Evolutionary conservation across 2,329 filamentous ascomycete genomes (phyloP).

Genomic region (Chalaropsis thielavioides): DNA sequence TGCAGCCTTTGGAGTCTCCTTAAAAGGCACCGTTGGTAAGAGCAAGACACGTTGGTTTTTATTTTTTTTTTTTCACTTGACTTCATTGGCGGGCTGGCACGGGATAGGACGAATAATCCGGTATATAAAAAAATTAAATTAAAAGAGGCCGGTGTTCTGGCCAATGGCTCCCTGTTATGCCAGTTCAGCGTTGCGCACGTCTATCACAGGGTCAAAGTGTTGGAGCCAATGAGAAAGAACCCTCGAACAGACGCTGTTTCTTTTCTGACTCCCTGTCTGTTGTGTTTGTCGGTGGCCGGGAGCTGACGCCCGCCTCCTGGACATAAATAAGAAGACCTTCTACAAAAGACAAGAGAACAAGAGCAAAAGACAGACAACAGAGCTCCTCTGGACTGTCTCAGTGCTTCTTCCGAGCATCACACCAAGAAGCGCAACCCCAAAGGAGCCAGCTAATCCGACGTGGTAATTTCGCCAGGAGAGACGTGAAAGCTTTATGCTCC

Average conservation of each 20-base stretch:
- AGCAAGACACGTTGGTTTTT: too few relatives aligned
- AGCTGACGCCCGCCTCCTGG: too few relatives aligned
- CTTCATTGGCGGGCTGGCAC: too few relatives aligned
- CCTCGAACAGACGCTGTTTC: background rate
- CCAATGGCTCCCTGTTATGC: background rate
- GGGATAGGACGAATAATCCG: too few relatives aligned
- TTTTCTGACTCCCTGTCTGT: background rate
- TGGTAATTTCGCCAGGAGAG: conserved; percentile 4
- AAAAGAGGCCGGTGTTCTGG: background rate
- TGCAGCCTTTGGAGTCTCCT: too few relatives aligned
- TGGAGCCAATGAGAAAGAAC: background rate
- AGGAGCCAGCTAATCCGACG: background rate
- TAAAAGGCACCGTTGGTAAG: too few relatives aligned
- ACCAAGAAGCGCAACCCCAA: background rate
- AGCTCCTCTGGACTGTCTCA: too few relatives aligned
- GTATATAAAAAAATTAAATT: too few relatives aligned
- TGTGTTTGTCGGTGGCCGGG: too few relatives aligned
- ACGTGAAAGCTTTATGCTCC: background rate
- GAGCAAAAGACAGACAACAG: background rate
- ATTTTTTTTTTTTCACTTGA: too few relatives aligned
- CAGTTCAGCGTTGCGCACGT: background rate
- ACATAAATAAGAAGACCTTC: background rate
- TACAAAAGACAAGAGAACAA: background rate
- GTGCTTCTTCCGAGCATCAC: background rate
- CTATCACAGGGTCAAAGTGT: background rate